Base-by-base conservation (phyloP, 2,329 filamentous ascomycete species). In the Fusarium sulawesiense region DNA sequence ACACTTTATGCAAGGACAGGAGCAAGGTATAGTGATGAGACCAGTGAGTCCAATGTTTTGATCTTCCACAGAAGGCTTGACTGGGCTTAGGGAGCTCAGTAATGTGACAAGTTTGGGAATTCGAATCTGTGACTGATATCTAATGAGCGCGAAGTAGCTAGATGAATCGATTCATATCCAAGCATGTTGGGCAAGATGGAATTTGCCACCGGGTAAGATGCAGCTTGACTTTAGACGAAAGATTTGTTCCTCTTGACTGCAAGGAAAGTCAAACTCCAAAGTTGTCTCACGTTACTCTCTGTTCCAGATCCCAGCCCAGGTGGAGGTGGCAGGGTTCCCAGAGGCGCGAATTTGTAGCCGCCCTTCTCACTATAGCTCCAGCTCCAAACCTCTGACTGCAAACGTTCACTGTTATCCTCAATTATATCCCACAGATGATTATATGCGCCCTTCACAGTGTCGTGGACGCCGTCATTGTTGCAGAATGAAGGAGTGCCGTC, bases 351-450 rank as follows among this genome's bases (percentile, higher is more conserved):
- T n/a, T 64, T 66, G 41, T 69, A 74, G 12, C 55, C n/a, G 14
- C 77, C 40, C 11, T 48, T 54, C 1, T 48, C 25, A 23, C 32
- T 37, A 65, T 87, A 90, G 10, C 81, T 80, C 88, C 88, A 91
- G 53, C 84, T 88, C 89, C 89, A 91, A 1, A 91, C 87, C 72
- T 91, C 88, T 3, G 80, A 81, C 60, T 84, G 85, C 16, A 91
- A 75, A 56, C 86, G 81, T 4, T 70, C 49, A 0, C 29, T 50
- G 62, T 91, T 91, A 1, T 79, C 80, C 30, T 90, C 87, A 32
- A 91, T 89, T 1, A 84, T 78, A 70, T 89, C 84, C 88, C 88
- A 91, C 0, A 91, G 80, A 6, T 80, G 77, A 64, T 88, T 88
- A 68, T 91, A 91, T 0, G 89, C 88, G 0, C 68, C 64, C 29